Base-by-base conservation (phyloP, 495 filamentous ascomycete species). In the Xylona heveae region DNA sequence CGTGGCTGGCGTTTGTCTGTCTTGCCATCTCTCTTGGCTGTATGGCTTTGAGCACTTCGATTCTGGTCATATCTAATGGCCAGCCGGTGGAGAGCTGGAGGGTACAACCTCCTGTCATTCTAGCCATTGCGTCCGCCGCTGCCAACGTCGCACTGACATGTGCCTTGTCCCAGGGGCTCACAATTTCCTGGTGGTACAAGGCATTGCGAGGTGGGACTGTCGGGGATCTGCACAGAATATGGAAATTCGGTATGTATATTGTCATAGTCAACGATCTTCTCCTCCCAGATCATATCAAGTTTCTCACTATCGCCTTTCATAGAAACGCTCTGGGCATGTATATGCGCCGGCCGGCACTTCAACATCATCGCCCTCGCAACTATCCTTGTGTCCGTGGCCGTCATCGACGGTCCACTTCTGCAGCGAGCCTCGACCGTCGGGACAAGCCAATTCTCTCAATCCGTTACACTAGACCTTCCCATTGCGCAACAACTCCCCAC, bases 171-270 rank as follows among this genome's bases (percentile, higher is more conserved):
- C 25, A 41, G 16, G 38, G 38, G 4, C 9, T 28, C 12, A 27
- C 10, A n/a, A 27, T 41, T n/a, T 31, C 36, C 27, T 41, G 38
- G 38, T 41, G 38, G 38, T 20, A 28, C n/a, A 5, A 23, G 7
- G 36, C 38, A 6, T 39, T 35, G 5, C 12, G 24, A 19, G 35
- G 19, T n/a, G 30, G 24, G 8, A 33, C 26, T 12, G 22, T 41
- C 15, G 21, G 17, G 3, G 38, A 41, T 28, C 26, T 41, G 2
- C 36, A 41, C 22, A 26, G 38, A 7, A 33, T 14, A 9, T 41
- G 38, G 38, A 15, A 5, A 9, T 40, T 15, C 20, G 38, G 28
- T n/a, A 24, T 16, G 23, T 17, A 38, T 26, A 19, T 22, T 38
- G 6, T 30, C 25, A 21, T 25, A 19, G 10, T 13, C 38, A 6